These are phyloP conservation scores for Talaromyces wortmannii DNA, from an alignment of 495 filamentous ascomycete species.

Conservation along the genomic window DNA sequence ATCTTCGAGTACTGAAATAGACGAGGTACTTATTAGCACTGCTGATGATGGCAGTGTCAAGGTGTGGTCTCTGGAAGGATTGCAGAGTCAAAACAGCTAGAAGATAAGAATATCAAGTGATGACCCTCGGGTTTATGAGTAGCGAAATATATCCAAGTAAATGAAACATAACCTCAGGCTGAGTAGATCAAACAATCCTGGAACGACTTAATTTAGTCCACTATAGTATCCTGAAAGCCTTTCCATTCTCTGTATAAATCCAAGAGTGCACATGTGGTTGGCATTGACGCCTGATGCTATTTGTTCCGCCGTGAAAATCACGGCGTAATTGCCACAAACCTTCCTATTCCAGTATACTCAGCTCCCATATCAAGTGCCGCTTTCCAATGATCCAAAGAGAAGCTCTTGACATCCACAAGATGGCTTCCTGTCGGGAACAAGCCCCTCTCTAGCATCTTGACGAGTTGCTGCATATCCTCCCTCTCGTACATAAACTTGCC, in stretches of 20 bases:
- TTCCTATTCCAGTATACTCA: slow-evolving; percentile 1
- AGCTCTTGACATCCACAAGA: neutral
- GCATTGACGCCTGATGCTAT: too few species aligned
- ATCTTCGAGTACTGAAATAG: slow-evolving; percentile 32
- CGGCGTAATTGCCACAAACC: neutral
- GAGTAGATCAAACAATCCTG: too few species aligned
- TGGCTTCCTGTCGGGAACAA: neutral
- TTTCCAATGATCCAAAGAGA: slow-evolving; percentile 2
- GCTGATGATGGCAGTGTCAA: slow-evolving; percentile 76
- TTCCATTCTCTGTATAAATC: too few species aligned
- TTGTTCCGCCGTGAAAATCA: neutral
- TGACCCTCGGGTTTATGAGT: too few species aligned
- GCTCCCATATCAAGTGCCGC: neutral
- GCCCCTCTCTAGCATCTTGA: slow-evolving; percentile 3
- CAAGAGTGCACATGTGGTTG: too few species aligned
- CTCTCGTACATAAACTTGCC: slow-evolving; percentile 34
- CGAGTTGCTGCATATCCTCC: slow-evolving; percentile 13
- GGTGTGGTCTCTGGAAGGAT: slow-evolving; percentile 52
- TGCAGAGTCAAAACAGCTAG: slow-evolving; percentile 1
- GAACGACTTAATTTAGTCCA: too few species aligned
- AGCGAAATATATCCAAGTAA: too few species aligned
- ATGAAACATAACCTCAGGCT: too few species aligned
- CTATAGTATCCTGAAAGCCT: too few species aligned
- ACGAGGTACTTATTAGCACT: slow-evolving; percentile 73
- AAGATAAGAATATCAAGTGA: neutral